phyloP scores from a whole-genome alignment of 306 rosid genomes.

The Sphenostylis stenocarpa region DNA sequence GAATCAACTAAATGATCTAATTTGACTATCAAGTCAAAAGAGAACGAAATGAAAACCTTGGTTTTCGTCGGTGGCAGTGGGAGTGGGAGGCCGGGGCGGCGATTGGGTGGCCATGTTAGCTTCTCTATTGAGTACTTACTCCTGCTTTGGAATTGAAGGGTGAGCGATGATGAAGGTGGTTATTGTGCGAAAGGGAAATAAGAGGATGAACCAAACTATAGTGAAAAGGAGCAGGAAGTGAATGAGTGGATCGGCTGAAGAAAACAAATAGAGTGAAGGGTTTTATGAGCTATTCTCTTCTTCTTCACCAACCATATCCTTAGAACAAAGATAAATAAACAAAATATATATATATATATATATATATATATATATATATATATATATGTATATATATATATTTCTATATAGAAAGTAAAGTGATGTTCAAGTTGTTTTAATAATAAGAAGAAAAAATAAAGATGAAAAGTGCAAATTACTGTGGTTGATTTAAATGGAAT shows the following conservation, averaged over 20 bases:
- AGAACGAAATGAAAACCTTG: slow-evolving; percentile 42
- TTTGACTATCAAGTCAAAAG: background rate
- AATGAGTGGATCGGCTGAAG: background rate
- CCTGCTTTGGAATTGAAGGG: background rate
- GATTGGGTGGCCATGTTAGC: slow-evolving; percentile 55
- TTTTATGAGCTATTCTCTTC: background rate
- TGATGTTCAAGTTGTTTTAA: too few relatives aligned
- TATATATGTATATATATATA: too few relatives aligned
- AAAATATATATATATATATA: too few relatives aligned
- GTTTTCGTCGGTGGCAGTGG: slow-evolving; percentile 41
- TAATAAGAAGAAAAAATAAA: too few relatives aligned
- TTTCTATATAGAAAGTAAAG: too few relatives aligned
- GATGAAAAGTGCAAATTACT: too few relatives aligned
- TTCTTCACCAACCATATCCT: background rate
- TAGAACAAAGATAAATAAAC: too few relatives aligned
- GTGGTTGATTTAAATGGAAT: too few relatives aligned
- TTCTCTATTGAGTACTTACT: slow-evolving; percentile 9
- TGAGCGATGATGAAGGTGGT: too few relatives aligned
- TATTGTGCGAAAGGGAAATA: too few relatives aligned
- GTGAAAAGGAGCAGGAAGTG: background rate
- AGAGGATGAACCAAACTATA: too few relatives aligned
- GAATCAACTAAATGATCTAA: slow-evolving; percentile 5
- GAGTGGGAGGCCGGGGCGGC: slow-evolving; percentile 39
- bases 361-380: too few relatives aligned
- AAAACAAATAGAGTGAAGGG: background rate